Base-by-base conservation (phyloP, 2,329 filamentous ascomycete genomes). In the Fusarium ramigenum region DNA sequence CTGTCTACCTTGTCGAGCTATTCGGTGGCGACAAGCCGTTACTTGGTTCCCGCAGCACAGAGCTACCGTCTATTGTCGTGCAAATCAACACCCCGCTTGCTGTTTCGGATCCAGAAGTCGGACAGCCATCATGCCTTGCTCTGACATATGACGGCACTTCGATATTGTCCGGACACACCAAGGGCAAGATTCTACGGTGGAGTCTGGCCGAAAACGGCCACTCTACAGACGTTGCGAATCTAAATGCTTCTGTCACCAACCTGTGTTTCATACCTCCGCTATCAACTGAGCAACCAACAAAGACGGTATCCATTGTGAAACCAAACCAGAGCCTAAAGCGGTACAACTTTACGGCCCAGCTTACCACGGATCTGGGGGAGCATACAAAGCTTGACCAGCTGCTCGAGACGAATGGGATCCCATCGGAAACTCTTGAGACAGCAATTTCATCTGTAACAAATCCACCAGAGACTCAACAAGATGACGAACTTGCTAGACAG, bases 241-340 rank as follows among this genome's bases (percentile, higher is more conserved):
- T 97, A 64, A 94, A 94, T 60, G 93, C 94, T 7, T 91, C 94
- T 23, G 91, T 97, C 39, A 96, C 93, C 16, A 97, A 97, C 75
- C 78, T 98, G 30, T 80, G 87, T n/a, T 93, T 96, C 82, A 84
- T 94, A 34, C 87, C 90, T 15, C 90, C 93, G 84, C 67, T 86
- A 86, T 76, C 80, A 83, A 70, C 75, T 25, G 64, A 75, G 14
- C 77, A 77, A 72, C 77, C 79, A 72, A 87, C 86, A 23, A 87
- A 89, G 74, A 85, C 88, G 21, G 82, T 88, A 28, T 88, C 87
- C 3, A 87, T 98, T 30, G 87, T 96, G 68, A 98, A 97, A 84
- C 96, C 96, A n/a, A 91, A 90, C 70, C 87, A 92, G 68, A 90
- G 87, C 56, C 87, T 89, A 69, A 85, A 88, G 43, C 88, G 87